Evolutionary conservation across 345 rosid species (phyloP).

Genomic region (Eucalyptus paniculata): DNA sequence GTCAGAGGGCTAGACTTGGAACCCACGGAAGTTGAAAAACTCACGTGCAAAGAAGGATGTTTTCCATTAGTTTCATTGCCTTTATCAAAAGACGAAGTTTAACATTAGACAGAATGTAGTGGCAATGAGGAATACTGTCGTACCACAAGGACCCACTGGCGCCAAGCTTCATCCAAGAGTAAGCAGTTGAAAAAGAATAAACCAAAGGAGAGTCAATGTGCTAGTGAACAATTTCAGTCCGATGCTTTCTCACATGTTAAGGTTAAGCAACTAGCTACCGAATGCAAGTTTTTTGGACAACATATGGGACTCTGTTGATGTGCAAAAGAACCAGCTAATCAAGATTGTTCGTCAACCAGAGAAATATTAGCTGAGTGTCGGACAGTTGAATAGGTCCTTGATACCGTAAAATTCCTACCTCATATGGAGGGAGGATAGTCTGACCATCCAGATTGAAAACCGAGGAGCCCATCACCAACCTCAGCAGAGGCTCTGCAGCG

Average conservation of each 20-base stretch:
- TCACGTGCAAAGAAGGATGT: background rate
- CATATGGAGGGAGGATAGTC: conserved; percentile 57
- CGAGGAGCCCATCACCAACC: conserved; percentile 58
- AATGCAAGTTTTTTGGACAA: background rate
- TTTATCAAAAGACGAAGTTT: background rate
- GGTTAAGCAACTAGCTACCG: background rate
- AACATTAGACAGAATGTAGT: background rate
- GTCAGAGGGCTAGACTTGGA: background rate
- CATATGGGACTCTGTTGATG: background rate
- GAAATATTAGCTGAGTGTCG: background rate
- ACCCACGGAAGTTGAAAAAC: background rate
- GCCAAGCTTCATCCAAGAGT: background rate
- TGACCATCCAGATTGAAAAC: conserved; percentile 45
- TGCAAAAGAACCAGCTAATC: background rate
- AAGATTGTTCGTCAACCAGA: background rate
- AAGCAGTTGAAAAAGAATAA: background rate
- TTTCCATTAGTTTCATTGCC: background rate
- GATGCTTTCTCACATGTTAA: background rate
- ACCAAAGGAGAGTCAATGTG: background rate
- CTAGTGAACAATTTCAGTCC: background rate
- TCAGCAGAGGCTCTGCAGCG: conserved; percentile 58
- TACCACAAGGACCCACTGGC: background rate
- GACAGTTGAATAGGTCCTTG: background rate
- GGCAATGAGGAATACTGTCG: background rate
- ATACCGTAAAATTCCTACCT: conserved; percentile 26